phyloP scores from a whole-genome alignment of 179 eudicot species.

The Actinidia chinensis region DNA sequence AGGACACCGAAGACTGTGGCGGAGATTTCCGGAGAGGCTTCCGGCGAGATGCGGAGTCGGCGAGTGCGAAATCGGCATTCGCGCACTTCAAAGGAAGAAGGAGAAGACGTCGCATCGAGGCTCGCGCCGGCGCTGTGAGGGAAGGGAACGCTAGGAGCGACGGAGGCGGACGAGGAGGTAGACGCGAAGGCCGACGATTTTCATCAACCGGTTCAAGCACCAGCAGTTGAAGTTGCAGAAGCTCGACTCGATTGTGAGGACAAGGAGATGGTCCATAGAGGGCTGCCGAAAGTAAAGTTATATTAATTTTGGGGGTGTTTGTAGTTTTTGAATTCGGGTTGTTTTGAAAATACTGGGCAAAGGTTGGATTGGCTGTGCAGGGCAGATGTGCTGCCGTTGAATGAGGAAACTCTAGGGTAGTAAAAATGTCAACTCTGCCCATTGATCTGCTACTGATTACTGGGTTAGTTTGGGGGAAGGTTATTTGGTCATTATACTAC shows the following conservation, averaged over 20 bases:
- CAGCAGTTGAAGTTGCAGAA: conserved; percentile 76
- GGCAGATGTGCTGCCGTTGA: not conserved
- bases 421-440: conserved; percentile 17
- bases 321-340: conserved; percentile 5
- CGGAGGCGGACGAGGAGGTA: conserved; percentile 49
- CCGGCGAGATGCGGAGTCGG: conserved; percentile 68
- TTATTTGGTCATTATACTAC: conserved; percentile 11
- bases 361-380: conserved; percentile 4
- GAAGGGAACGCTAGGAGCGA: conserved; percentile 22
- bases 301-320: conserved; percentile 5
- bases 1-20: conserved; percentile 51
- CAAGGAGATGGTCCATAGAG: conserved; percentile 42
- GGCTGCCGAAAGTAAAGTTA: conserved; percentile 24
- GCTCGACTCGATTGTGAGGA: conserved; percentile 64
- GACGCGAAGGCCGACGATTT: conserved; percentile 79
- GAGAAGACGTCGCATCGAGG: conserved; percentile 37
- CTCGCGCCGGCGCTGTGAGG: conserved; percentile 57
- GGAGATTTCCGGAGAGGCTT: conserved; percentile 47
- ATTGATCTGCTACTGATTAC: not conserved
- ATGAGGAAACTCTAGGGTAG: not conserved
- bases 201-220: conserved; percentile 66
- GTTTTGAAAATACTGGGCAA: not conserved
- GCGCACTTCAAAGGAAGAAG: conserved; percentile 49
- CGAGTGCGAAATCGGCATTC: conserved; percentile 51
- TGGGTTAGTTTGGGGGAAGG: not conserved